A percentile compares a stretch with the other conserved stretches of the same genome.
These are phyloP conservation scores for Westerdykella ornata DNA, from an alignment of 2,329 filamentous ascomycete species.

Conservation along the genomic window DNA sequence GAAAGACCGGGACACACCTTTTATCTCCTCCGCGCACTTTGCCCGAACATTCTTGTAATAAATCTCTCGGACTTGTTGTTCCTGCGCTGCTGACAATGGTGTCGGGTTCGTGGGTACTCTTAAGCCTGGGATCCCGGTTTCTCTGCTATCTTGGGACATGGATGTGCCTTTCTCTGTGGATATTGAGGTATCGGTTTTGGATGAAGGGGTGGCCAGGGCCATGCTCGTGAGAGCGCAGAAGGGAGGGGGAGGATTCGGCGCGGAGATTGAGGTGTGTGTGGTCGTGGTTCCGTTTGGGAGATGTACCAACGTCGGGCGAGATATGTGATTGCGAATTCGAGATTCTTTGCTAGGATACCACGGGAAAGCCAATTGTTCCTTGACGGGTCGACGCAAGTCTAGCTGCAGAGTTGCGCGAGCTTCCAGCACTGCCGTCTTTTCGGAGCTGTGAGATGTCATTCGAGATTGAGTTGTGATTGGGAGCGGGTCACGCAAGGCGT, in stretches of 20 bases:
- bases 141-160: conserved; percentile 3
- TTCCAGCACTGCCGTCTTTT: background rate
- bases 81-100: conserved; percentile 65
- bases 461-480: background rate
- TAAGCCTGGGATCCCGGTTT: conserved; percentile 5
- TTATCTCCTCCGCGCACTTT: conserved; percentile 62
- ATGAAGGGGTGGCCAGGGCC: conserved; percentile 11
- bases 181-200: background rate
- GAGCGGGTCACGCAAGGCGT: background rate
- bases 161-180: background rate
- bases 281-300: no score
- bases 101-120: conserved; percentile 41
- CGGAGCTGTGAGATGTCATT: conserved; percentile 1
- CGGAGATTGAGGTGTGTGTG: no score
- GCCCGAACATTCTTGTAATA: conserved; percentile 78
- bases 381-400: no score
- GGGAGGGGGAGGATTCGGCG: no score
- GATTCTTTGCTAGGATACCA: no score
- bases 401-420: no score
- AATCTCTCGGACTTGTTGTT: conserved; percentile 63
- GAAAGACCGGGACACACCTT: conserved; percentile 32
- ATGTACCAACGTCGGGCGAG: no score
- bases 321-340: no score
- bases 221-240: conserved; percentile 8
- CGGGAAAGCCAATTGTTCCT: no score